phyloP scores from a whole-genome alignment of 768 basidiomycete genomes.

The Naganishia onofrii region DNA sequence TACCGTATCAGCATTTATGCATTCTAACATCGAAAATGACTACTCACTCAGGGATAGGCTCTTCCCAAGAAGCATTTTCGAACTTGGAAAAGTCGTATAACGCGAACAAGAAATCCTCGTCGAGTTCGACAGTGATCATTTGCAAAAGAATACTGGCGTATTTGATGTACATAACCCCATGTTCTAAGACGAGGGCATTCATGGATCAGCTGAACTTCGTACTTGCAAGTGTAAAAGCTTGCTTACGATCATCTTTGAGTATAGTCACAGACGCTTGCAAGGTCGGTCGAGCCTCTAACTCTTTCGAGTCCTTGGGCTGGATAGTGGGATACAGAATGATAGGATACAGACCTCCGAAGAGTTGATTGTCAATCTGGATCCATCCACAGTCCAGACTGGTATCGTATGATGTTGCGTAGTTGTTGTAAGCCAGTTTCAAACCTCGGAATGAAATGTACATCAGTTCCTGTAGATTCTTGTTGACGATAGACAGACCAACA shows the following conservation, averaged over 20 bases:
- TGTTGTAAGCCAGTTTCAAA: constrained; percentile 78
- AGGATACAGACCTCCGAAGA: constrained; percentile 92
- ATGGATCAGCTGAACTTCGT: constrained; percentile 25
- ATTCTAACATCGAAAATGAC: background rate
- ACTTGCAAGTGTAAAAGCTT: background rate
- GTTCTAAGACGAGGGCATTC: constrained; percentile 61
- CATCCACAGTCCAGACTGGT: constrained; percentile 77
- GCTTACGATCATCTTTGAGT: constrained; percentile 85
- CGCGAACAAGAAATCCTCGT: constrained; percentile 92
- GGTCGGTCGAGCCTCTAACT: constrained; percentile 78
- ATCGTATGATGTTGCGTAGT: constrained; percentile 74
- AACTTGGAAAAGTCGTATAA: constrained; percentile 88
- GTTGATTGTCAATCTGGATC: constrained; percentile 93
- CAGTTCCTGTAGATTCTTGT: constrained; percentile 81
- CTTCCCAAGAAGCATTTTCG: constrained; percentile 86
- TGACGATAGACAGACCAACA: constrained; percentile 86
- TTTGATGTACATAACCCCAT: constrained; percentile 96
- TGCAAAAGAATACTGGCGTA: constrained; percentile 92
- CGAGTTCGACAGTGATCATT: constrained; percentile 90
- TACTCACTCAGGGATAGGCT: constrained; percentile 69
- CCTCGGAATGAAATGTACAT: constrained; percentile 76
- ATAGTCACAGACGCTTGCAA: constrained; percentile 83
- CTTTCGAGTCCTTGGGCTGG: constrained; percentile 62
- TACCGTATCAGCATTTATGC: background rate
- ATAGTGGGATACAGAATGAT: constrained; percentile 93